A percentile compares a stretch with the other conserved stretches of the same genome.
Evolutionary conservation across 2,329 filamentous ascomycete genomes (phyloP).

Genomic region (Aspergillus caelatus): DNA sequence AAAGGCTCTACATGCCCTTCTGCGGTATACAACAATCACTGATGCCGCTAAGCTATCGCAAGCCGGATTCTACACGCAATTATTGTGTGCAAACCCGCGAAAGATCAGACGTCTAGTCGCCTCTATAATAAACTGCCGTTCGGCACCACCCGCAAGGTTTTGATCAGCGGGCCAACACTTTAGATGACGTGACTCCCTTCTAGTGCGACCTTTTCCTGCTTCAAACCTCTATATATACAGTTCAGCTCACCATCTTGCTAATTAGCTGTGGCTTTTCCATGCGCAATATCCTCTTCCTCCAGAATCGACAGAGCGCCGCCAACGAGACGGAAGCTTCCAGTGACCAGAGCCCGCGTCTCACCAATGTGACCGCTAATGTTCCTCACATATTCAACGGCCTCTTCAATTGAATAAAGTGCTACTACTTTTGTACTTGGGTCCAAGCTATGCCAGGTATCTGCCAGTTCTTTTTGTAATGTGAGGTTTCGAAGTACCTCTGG

Average conservation of each 20-base stretch:
- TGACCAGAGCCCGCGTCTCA: conserved; percentile 28
- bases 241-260: not conserved
- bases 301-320: conserved; percentile 29
- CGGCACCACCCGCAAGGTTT: not conserved
- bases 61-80: no score
- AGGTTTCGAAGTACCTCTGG: not conserved
- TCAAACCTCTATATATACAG: not conserved
- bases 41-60: no score
- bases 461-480: not conserved
- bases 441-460: not conserved
- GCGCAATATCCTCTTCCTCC: not conserved
- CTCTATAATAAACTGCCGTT: no score
- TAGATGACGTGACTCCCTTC: not conserved
- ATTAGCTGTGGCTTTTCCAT: not conserved
- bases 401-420: conserved; percentile 34
- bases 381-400: conserved; percentile 28
- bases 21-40: no score
- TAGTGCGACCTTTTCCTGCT: no score
- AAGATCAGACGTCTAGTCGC: no score
- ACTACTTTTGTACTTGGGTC: conserved; percentile 9
- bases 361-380: conserved; percentile 16
- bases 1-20: not conserved
- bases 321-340: conserved; percentile 30
- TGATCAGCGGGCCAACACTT: not conserved
- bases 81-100: no score